Evolutionary conservation across 495 filamentous ascomycete species (phyloP).

Genomic region (Aspergillus heteromorphus): DNA sequence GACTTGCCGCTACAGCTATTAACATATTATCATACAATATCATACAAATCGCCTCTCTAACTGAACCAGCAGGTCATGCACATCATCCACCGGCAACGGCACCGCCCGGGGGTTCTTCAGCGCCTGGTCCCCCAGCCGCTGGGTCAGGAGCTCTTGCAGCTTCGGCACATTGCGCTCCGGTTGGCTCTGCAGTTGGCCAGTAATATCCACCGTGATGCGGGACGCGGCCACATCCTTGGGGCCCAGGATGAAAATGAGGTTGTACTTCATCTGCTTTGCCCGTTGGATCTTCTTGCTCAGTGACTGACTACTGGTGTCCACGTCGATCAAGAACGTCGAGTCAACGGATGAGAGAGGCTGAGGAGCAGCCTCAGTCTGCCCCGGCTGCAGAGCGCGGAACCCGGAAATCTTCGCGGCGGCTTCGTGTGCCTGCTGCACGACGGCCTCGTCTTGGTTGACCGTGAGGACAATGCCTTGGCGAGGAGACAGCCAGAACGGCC

Average conservation of each 20-base stretch:
- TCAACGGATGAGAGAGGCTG: constrained; percentile 34
- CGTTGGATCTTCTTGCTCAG: constrained; percentile 64
- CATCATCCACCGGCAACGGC: constrained; percentile 31
- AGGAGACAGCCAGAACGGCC: constrained; percentile 91
- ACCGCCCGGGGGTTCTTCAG: constrained; percentile 36
- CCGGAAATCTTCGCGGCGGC: constrained; percentile 33
- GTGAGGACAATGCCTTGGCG: constrained; percentile 75
- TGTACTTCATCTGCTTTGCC: constrained; percentile 70
- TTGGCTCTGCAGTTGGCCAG: constrained; percentile 41
- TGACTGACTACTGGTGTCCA: constrained; percentile 59
- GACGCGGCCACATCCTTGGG: constrained; percentile 44
- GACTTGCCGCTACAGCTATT: too few species aligned
- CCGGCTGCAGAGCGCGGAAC: constrained; percentile 25
- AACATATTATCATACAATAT: neutral
- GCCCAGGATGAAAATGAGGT: constrained; percentile 70
- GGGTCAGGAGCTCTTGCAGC: constrained; percentile 26
- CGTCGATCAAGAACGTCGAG: constrained; percentile 61
- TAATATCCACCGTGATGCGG: constrained; percentile 42
- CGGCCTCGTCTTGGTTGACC: constrained; percentile 57
- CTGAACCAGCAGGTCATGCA: constrained; percentile 36
- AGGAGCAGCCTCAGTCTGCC: constrained; percentile 16
- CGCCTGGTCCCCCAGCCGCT: constrained; percentile 25
- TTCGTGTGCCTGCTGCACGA: constrained; percentile 52
- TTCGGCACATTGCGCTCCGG: constrained; percentile 24
- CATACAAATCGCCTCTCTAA: constrained; percentile 37